phyloP scores from a whole-genome alignment of 2,329 filamentous ascomycete genomes.

The Trichoderma sp. region DNA sequence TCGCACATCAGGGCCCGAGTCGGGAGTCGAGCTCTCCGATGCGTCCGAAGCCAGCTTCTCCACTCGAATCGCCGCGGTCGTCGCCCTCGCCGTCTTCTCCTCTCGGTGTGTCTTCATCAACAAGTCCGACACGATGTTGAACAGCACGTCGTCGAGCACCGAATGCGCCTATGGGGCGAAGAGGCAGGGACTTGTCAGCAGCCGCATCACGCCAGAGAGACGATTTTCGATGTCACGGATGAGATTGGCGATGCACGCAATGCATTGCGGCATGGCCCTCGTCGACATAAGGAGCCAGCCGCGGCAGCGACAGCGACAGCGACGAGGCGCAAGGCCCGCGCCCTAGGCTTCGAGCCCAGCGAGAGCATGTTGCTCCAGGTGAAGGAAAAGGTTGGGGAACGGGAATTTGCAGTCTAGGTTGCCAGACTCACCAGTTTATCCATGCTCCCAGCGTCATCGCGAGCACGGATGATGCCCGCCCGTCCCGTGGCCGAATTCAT shows the following conservation, averaged over 20 bases:
- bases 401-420: conserved; percentile 10
- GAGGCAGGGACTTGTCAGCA: conserved; percentile 19
- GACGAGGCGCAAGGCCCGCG: background rate
- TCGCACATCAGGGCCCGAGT: conserved; percentile 58
- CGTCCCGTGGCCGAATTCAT: conserved; percentile 54
- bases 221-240: background rate
- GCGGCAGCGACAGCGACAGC: background rate
- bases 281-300: background rate
- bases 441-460: conserved; percentile 55
- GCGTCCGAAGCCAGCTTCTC: conserved; percentile 63
- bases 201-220: conserved; percentile 18
- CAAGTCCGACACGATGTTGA: conserved; percentile 76
- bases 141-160: conserved; percentile 73
- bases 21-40: conserved; percentile 55
- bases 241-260: conserved; percentile 20
- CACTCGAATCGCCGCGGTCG: conserved; percentile 64
- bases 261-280: conserved; percentile 11
- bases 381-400: background rate
- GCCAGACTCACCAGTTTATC: conserved; percentile 59
- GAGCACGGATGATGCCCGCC: conserved; percentile 59
- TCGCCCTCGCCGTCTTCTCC: conserved; percentile 73
- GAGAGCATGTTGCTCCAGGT: background rate
- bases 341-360: conserved; percentile 3
- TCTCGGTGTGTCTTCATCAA: conserved; percentile 74
- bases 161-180: conserved; percentile 54